Evolutionary conservation across 1,139 yeast genomes (phyloP), one percentile per base, ranked within the genome.

Genomic region (Candida tropicalis): DNA sequence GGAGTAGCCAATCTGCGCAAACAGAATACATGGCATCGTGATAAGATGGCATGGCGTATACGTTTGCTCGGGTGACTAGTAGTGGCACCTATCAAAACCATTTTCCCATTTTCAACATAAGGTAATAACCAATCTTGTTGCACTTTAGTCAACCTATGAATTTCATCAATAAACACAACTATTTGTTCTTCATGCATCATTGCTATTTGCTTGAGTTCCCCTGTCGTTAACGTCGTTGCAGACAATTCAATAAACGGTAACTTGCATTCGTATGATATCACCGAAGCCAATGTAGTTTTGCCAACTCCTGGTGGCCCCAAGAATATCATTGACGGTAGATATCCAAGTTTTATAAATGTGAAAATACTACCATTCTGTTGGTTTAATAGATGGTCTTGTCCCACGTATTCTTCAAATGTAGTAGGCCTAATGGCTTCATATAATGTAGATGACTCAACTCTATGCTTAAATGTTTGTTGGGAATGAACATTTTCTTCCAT

Each of bases 271-370:
- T 50, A 38, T 0, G 77, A 73, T 13, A 73, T 45, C 2, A 71
- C 61, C 5, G 64, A 47, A 1, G 77, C 77, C n/a, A 73, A 44
- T 0, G 77, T 69, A 1, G 77, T 73, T 47, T 73, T 73, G 0
- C 79, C 79, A 9, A 69, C 72, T 1, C 79, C 78, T 1, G 77
- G 76, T 0, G 77, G 77, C 0, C 79, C 79, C 40, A 59, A 53
- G 5, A 73, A 56, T 5, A 73, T 57, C 76, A 73, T 71, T 4
- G 75, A 70, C 0, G 78, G 77, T 11, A 73, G 56, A 50, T 67
- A 69, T 0, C 72, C 68, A 28, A 71, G 47, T n/a, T 62, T 51
- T 4, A 72, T 50, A 43, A 65, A 73, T 43, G 62, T 65, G 12
- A 52, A 45, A 6, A 73, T 62, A 9, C 58, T 54, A 2, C 77